Evolutionary conservation across 2,329 filamentous ascomycete genomes (phyloP).

Genomic region (Fusarium sp.): DNA sequence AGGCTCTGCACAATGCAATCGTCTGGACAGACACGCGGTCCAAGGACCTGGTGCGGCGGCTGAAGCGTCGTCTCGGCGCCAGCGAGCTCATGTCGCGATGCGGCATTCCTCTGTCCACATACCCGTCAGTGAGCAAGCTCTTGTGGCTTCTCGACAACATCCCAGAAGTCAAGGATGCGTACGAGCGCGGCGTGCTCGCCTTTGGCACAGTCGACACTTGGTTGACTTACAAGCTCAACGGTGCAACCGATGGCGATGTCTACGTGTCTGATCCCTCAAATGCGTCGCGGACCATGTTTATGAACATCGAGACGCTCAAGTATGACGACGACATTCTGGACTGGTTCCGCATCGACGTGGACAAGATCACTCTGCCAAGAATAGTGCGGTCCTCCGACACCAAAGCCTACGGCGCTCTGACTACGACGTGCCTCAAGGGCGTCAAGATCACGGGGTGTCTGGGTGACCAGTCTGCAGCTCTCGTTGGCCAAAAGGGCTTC

Average conservation of each 20-base stretch:
- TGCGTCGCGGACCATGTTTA: constrained; percentile 86
- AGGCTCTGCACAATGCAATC: constrained; percentile 82
- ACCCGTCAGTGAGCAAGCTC: constrained; percentile 82
- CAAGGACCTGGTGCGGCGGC: constrained; percentile 74
- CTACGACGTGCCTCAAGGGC: constrained; percentile 71
- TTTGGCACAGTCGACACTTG: constrained; percentile 87
- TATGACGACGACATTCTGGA: constrained; percentile 79
- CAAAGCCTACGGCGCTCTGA: constrained; percentile 73
- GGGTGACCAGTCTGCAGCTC: constrained; percentile 82
- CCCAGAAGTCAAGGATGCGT: constrained; percentile 73
- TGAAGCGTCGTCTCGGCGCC: constrained; percentile 74
- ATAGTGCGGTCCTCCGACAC: constrained; percentile 80
- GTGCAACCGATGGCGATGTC: constrained; percentile 70
- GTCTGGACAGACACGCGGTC: constrained; percentile 89
- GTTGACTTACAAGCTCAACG: constrained; percentile 83
- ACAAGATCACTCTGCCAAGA: constrained; percentile 77
- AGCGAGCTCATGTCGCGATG: constrained; percentile 75
- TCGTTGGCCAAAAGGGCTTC: constrained; percentile 84
- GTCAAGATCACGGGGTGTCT: constrained; percentile 79
- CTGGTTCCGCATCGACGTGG: constrained; percentile 78
- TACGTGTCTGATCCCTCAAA: constrained; percentile 84
- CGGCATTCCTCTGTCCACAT: constrained; percentile 83
- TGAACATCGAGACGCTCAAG: constrained; percentile 79
- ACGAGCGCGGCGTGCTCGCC: constrained; percentile 75
- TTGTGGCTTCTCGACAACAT: constrained; percentile 80